Base-by-base conservation (phyloP, 176 grass and related monocot genomes). In the Pontederia paniculata region DNA sequence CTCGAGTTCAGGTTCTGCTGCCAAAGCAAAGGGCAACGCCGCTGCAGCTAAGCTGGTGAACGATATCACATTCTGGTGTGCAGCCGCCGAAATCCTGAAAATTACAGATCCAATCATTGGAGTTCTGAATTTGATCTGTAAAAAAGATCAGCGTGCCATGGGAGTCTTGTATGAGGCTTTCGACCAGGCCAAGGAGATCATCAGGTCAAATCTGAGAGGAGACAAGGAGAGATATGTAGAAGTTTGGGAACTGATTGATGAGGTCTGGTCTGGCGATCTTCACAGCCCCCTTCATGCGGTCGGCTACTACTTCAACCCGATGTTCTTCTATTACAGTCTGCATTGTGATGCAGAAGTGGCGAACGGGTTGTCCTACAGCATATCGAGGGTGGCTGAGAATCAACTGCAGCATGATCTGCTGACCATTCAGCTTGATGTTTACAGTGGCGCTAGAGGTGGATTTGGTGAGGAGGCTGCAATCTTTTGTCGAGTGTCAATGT, bases 91-190 rank as follows among this genome's bases (percentile, higher is more conserved):
- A 2, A 11, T 97, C 18, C 17, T 87, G 51, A 97, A 84, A 60
- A 16, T 87, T 65, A 84, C 82, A 52, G 48, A 70, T 47, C 86
- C 91, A 48, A 74, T 97, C 57, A 15, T 97, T 19, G 41, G n/a
- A 48, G 57, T 97, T 60, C 15, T 81, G 45, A 45, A 74, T 48
- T 52, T 71, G 57, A 69, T 90, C 52, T 53, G 48, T 15, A 72
- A 76, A 69, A 23, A 2, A 19, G 72, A 84, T 13, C 71, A 54
- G 45, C 67, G 71, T 17, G 67, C 91, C 11, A 73, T 97, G 50
- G 80, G 80, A 49, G 56, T 75, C 51, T 67, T 97, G 25, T 90
- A 90, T 72, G 82, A 97, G 54, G 77, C 83, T 16, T 73, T 97
- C 60, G 83, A 97, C 64, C 31, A 5, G 1, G 79, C 91, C 28